Conservation (phyloP, 441 rosid genomes). For the Corymbia calophylla region DNA sequence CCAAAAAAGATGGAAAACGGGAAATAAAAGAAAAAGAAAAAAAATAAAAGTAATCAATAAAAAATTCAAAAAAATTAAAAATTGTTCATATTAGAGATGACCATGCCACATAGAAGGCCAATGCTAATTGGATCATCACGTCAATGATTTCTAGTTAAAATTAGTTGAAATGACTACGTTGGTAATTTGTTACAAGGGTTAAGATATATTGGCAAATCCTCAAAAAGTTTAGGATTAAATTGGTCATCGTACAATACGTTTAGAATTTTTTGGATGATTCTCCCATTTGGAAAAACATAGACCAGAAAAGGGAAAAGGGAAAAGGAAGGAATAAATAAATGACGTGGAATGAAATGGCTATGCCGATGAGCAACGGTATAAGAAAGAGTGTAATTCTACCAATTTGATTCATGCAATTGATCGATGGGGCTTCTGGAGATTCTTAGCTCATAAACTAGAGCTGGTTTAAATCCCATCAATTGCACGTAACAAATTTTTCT, state of each 20-base stretch:
- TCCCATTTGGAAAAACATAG: no score
- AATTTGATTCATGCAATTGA: neutral
- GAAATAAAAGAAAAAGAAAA: no score
- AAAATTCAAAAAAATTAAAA: no score
- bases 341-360: neutral
- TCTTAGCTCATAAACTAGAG: no score
- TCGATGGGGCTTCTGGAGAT: neutral
- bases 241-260: neutral
- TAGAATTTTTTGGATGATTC: neutral
- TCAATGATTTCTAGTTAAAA: accelerated
- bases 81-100: accelerated
- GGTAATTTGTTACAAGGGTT: neutral
- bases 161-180: accelerated
- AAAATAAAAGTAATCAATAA: no score
- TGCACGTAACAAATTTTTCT: neutral
- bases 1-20: accelerated
- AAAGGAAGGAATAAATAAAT: neutral
- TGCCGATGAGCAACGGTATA: neutral
- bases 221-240: no score
- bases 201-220: neutral
- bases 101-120: accelerated
- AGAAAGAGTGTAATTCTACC: neutral
- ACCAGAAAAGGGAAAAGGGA: neutral
- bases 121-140: accelerated
- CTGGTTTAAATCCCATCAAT: no score